phyloP scores from a whole-genome alignment of 176 grass and related monocot genomes.

The Aegilops speltoides region DNA sequence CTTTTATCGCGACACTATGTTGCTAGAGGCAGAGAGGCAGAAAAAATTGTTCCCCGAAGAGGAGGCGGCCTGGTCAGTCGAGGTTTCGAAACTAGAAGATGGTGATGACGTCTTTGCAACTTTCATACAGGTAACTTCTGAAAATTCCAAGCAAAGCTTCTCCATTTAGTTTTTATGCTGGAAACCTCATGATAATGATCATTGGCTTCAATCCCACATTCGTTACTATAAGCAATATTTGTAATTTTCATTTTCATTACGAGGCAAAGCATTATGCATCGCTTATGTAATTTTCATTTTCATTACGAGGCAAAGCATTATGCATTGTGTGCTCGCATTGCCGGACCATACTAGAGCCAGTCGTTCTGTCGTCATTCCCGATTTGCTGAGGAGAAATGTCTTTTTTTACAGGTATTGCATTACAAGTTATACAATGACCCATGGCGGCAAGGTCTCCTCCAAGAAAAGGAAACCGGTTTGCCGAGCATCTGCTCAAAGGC shows the following conservation, averaged over 20 bases:
- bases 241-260: not conserved
- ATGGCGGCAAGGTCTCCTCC: conserved; percentile 62
- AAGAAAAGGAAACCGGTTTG: conserved; percentile 57
- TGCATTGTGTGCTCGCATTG: not conserved
- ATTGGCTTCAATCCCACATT: too few species aligned
- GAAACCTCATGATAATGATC: not conserved
- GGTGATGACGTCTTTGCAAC: conserved; percentile 85
- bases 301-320: not conserved
- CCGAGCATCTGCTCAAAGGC: conserved; percentile 50
- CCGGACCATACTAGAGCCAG: not conserved
- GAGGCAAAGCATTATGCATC: not conserved
- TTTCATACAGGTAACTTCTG: conserved; percentile 75
- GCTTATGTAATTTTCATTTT: not conserved
- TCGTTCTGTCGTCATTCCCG: not conserved
- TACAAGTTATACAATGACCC: conserved; percentile 96
- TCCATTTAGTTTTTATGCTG: not conserved
- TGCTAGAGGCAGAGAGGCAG: conserved; percentile 83
- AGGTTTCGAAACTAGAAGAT: conserved; percentile 72
- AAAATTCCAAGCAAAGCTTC: not conserved
- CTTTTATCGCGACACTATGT: conserved; percentile 81
- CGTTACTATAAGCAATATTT: not conserved
- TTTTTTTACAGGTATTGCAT: conserved; percentile 66
- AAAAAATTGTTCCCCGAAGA: conserved; percentile 61
- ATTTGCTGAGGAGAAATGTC: conserved; percentile 27
- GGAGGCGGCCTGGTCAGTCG: conserved; percentile 82